A percentile compares a stretch with the other conserved stretches of the same genome.
These are phyloP conservation scores for Pezicula radicicola DNA, from an alignment of 2,329 filamentous ascomycete species.

Conservation along the genomic window DNA sequence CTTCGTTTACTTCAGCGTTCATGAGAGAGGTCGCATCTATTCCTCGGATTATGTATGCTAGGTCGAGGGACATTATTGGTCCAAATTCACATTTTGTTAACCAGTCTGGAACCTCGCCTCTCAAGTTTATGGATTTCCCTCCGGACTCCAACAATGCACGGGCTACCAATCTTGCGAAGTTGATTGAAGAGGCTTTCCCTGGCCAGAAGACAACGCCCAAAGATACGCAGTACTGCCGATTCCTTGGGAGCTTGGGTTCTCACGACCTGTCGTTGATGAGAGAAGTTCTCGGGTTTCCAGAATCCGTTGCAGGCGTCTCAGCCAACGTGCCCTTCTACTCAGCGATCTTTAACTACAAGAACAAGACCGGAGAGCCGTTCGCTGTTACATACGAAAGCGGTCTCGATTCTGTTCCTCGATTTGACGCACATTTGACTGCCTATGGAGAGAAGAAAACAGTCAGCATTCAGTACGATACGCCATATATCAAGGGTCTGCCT, in stretches of 20 bases:
- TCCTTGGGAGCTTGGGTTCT: constrained; percentile 46
- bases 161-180: constrained; percentile 17
- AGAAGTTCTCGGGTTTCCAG: constrained; percentile 48
- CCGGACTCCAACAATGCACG: constrained; percentile 22
- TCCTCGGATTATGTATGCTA: constrained; percentile 51
- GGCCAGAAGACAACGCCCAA: constrained; percentile 27
- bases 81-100: constrained; percentile 47
- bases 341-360: constrained; percentile 42
- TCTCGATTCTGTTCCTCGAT: constrained; percentile 47
- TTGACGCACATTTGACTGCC: constrained; percentile 50
- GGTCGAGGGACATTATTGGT: constrained; percentile 50
- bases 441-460: constrained; percentile 53
- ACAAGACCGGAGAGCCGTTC: constrained; percentile 33
- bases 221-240: constrained; percentile 32
- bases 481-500: constrained; percentile 53
- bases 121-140: constrained; percentile 38
- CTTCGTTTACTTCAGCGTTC: constrained; percentile 49
- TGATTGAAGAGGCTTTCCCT: constrained; percentile 31
- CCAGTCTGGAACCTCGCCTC: constrained; percentile 45
- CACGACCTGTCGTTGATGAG: constrained; percentile 54
- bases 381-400: constrained; percentile 56
- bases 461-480: constrained; percentile 51
- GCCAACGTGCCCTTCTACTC: constrained; percentile 38
- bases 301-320: constrained; percentile 40
- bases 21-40: constrained; percentile 48